These are phyloP conservation scores for Lachnellula willkommii DNA, from an alignment of 2,329 filamentous ascomycete genomes.

Conservation along the genomic window DNA sequence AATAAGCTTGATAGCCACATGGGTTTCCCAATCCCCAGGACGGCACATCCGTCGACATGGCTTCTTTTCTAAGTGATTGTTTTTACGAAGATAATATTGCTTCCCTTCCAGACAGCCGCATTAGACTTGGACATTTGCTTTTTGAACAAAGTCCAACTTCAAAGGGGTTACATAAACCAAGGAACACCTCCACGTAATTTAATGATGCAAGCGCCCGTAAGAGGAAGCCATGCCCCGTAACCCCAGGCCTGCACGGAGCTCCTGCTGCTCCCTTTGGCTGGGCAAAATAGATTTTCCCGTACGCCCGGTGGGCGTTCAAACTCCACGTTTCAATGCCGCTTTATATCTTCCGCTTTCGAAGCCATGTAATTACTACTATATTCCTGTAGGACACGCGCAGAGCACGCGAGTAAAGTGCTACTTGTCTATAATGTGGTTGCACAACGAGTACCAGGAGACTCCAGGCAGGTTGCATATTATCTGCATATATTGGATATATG, in stretches of 20 bases:
- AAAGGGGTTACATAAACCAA: neutral
- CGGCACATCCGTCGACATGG: neutral
- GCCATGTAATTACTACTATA: neutral
- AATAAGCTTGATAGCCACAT: conserved; percentile 22
- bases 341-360: neutral
- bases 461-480: conserved; percentile 15
- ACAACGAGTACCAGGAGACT: conserved; percentile 10
- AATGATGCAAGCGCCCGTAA: conserved; percentile 8
- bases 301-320: neutral
- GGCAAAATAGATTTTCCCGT: neutral
- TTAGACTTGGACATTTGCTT: neutral
- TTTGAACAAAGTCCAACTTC: neutral
- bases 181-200: neutral
- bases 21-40: conserved; percentile 6
- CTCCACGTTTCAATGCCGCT: neutral
- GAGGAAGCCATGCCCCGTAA: conserved; percentile 5
- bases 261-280: neutral
- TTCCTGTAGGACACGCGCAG: conserved; percentile 4
- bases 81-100: neutral
- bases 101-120: neutral
- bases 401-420: conserved; percentile 2
- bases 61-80: neutral
- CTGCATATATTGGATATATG: conserved; percentile 28
- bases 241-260: conserved; percentile 8
- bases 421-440: conserved; percentile 9